Base-by-base conservation (phyloP, 352 stramenopile species). In the Globisporangium spinosum region DNA sequence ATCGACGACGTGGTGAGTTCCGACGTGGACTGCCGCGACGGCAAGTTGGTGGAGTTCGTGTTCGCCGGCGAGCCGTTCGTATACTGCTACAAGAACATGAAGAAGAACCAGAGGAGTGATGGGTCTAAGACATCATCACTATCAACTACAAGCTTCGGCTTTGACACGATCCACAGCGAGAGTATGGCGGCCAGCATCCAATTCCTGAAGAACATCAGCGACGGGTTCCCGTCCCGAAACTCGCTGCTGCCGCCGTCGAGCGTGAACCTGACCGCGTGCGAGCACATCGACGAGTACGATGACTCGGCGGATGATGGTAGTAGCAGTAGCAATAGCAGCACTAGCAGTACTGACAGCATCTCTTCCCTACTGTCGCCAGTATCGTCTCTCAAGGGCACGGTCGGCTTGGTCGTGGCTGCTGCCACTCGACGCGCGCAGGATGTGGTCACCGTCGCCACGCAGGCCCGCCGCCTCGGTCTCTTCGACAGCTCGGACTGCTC, bases 21-120 rank as follows among this genome's bases (percentile, higher is more conserved):
- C 54, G 53, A 72, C 23, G 51, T 73, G 32, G 47, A 45, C 23
- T 76, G 70, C n/a, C 8, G 12, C 1, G 60, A 64, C 13, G 64
- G 67, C 62, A 76, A 76, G 67, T 38, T 77, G 23, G 43, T 77
- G 27, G 71, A 77, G 64, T 69, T 77, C 25, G n/a, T 58, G 35
- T 77, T 77, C 55, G 71, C 71, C 29, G 64, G 57, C 43, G 71
- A 77, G 61, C 71, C 71, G 2, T 77, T 71, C 61, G 67, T 77
- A 59, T 65, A 73, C 35, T 77, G 71, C 57, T 59, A 59, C 54
- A 59, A 59, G 54, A n/a, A 17, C 10, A 32, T 23, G 54, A n/a
- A 17, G 0, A 32, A 40, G 25, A 15, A 53, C 1, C 25, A 40
- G 25, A 38, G 9, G 34, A 38, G 34, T 7, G 8, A 8, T 38